A percentile compares a stretch with the other conserved stretches of the same genome.
These are phyloP conservation scores for Cruciata laevipes DNA, from an alignment of 257 asterid genomes.

Conservation along the genomic window DNA sequence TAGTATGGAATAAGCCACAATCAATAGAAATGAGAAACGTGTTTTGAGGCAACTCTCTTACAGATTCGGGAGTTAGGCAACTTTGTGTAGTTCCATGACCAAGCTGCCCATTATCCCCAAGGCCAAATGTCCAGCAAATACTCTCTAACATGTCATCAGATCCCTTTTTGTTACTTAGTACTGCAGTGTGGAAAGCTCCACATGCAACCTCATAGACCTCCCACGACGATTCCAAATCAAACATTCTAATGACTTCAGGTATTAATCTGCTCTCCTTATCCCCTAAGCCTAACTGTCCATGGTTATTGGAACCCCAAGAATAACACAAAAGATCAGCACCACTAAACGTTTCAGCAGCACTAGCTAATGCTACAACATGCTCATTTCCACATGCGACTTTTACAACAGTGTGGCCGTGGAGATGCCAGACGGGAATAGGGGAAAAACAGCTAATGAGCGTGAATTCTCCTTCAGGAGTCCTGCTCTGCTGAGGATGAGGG, in stretches of 20 bases:
- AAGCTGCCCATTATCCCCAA: constrained; percentile 91
- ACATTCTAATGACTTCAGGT: constrained; percentile 55
- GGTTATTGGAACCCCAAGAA: constrained; percentile 80
- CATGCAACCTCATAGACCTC: constrained; percentile 69
- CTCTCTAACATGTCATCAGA: constrained; percentile 50
- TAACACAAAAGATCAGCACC: constrained; percentile 66
- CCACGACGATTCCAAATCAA: constrained; percentile 51
- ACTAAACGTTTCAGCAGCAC: constrained; percentile 48
- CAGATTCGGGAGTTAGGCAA: constrained; percentile 46
- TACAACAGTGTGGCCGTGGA: constrained; percentile 82
- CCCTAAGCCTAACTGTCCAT: constrained; percentile 90
- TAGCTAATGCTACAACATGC: constrained; percentile 74
- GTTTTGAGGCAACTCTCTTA: constrained; percentile 43
- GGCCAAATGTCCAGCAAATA: constrained; percentile 83
- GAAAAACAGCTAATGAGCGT: constrained; percentile 35
- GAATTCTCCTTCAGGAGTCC: constrained; percentile 33
- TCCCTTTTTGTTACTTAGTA: constrained; percentile 48
- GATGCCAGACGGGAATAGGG: constrained; percentile 69
- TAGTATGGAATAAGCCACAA: constrained; percentile 86
- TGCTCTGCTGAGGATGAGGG: constrained; percentile 44
- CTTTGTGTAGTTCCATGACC: constrained; percentile 75
- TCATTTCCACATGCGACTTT: constrained; percentile 89
- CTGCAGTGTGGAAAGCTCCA: constrained; percentile 79
- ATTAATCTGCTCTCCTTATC: constrained; percentile 48
- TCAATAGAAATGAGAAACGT: constrained; percentile 53